Base-by-base conservation (phyloP, 1,284 basidiomycete genomes). In the Neonothopanus nambi region DNA sequence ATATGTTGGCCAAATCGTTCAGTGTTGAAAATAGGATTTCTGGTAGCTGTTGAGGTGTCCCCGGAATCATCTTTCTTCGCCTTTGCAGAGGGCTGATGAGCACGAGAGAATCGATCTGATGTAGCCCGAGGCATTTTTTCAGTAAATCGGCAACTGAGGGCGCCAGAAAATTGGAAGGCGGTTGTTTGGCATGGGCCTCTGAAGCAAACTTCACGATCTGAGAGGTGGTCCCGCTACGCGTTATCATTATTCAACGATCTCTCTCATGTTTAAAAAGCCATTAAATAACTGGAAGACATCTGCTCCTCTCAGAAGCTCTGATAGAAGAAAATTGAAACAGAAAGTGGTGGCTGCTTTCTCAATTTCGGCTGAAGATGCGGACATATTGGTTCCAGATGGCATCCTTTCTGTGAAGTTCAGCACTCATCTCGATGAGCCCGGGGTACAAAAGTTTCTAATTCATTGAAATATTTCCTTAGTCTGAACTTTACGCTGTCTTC, bases 1-100 rank as follows among this genome's bases (percentile, higher is more conserved):
- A 98, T 98, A 74, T 99, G 96, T 69, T 99, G 95, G 28, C 95
- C 95, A 63, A 98, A 97, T 58, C 90, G 80, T 63, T 93, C 91
- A 5, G 93, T 96, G 65, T 97, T 95, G 78, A 95, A 95, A 59
- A 95, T 84, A 3, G 93, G 93, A 67, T 94, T 94, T 38, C 81
- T 78, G 59, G 78, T 77, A 11, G 54, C 35, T 9, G 48, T 66
- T 2, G 70, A 65, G 47, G 78, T 36, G 69, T 54, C 74, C 40
- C 76, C 67, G 41, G 74, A 71, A 64, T 81, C 77, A 42, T 67
- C 70, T 20, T 68, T 60, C 48, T 71, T 74, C 21, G 80, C 72
- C 68, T 86, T 90, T n/a, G 82, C 77, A 8, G 91, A 82, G 1
- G 90, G 80, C 55, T 88, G 80, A 66, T 92, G 93, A 12, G 83